Evolutionary conservation across 2,329 filamentous ascomycete genomes (phyloP).

Genomic region (Keithomyces neogunnii): DNA sequence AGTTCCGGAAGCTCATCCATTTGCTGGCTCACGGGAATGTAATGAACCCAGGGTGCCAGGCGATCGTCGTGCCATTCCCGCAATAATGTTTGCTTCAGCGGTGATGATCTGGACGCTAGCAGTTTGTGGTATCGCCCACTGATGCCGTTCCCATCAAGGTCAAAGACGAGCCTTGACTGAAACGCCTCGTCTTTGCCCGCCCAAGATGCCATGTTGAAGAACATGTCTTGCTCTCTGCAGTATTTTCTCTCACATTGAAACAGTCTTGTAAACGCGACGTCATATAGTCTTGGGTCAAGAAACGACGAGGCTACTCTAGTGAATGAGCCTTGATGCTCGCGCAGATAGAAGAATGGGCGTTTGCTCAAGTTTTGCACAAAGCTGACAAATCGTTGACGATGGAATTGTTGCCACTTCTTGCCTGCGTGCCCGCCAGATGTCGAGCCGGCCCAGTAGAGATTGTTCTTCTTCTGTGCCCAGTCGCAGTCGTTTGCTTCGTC

Average conservation of each 20-base stretch:
- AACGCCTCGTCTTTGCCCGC: constrained; percentile 26
- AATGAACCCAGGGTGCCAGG: constrained; percentile 47
- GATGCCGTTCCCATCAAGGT: constrained; percentile 48
- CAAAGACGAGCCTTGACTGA: constrained; percentile 34
- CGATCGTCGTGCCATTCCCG: constrained; percentile 51
- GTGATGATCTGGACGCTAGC: constrained; percentile 35
- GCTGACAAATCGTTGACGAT: constrained; percentile 38
- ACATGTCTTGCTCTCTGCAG: constrained; percentile 25
- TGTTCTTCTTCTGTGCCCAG: constrained; percentile 41
- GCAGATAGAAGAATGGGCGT: constrained; percentile 10
- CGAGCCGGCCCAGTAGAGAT: constrained; percentile 49
- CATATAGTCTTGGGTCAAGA: constrained; percentile 26
- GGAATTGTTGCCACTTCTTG: constrained; percentile 31
- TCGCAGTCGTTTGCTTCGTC: constrained; percentile 27
- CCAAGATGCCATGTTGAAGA: constrained; percentile 23
- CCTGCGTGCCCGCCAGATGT: constrained; percentile 39
- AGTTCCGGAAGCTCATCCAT: constrained; percentile 45
- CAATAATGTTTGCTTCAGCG: constrained; percentile 43
- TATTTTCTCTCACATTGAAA: constrained; percentile 31
- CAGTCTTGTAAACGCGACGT: constrained; percentile 36
- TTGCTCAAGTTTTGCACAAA: constrained; percentile 24
- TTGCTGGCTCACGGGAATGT: constrained; percentile 41
- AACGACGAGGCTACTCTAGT: background rate
- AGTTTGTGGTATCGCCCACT: constrained; percentile 45
- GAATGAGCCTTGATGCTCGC: background rate